Percentiles rank a stretch among this genome's conserved stretches.
Conservation (phyloP, 1,284 basidiomycete species). For the Xerocomus minutiporus region DNA sequence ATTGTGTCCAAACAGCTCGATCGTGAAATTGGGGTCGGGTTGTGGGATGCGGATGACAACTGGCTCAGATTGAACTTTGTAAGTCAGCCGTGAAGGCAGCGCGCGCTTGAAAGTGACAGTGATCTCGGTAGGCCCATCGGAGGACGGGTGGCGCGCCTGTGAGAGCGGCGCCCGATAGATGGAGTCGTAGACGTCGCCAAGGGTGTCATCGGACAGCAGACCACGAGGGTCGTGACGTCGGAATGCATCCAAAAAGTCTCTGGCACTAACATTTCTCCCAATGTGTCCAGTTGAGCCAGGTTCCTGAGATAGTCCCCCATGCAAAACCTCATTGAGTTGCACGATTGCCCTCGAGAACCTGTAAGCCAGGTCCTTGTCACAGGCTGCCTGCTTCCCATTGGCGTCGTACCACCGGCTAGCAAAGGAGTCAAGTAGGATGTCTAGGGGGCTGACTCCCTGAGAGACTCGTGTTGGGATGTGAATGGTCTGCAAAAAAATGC, state of each 20-base stretch:
- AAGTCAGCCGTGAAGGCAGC: conserved; percentile 74
- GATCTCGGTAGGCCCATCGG: conserved; percentile 43
- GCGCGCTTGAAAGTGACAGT: conserved; percentile 67
- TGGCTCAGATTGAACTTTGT: conserved; percentile 79
- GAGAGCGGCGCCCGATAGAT: conserved; percentile 68
- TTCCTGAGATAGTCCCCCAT: conserved; percentile 59
- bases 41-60: conserved; percentile 80
- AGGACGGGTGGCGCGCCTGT: conserved; percentile 58
- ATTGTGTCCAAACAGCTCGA: conserved; percentile 82
- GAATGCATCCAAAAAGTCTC: conserved; percentile 80
- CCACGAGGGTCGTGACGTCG: conserved; percentile 65
- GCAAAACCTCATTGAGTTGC: conserved; percentile 79
- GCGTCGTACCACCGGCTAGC: conserved; percentile 85
- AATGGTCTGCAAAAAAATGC: conserved; percentile 82
- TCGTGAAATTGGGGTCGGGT: conserved; percentile 70
- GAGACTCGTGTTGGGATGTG: conserved; percentile 56
- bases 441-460: conserved; percentile 46
- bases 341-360: conserved; percentile 82
- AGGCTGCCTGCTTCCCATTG: conserved; percentile 76
- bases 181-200: conserved; percentile 75
- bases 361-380: conserved; percentile 72
- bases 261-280: conserved; percentile 59
- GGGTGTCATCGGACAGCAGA: conserved; percentile 66
- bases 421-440: conserved; percentile 79
- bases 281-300: conserved; percentile 60